Evolutionary conservation across 257 asterid genomes (phyloP), one percentile per base, ranked within the genome.

Genomic region (Plantago elongata): DNA sequence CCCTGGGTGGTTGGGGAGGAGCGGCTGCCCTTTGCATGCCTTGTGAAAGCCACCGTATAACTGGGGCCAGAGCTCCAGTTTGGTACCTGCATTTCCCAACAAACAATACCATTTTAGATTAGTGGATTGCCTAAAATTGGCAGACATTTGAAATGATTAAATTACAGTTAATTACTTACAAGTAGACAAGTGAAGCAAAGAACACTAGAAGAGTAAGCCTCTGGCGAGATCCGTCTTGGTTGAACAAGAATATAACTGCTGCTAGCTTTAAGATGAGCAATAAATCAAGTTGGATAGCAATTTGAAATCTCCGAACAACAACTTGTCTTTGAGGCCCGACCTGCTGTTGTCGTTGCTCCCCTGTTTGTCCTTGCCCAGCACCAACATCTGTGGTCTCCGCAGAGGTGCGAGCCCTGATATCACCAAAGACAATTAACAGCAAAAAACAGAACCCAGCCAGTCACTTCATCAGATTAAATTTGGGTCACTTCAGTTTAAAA

Each of bases 21-120:
- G 88, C 88, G 80, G 91, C 96, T 10, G 89, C 93, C 76, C 95
- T 77, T 62, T 77, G 89, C 98, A 91, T 91, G 64, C 98, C 96
- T 78, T 86, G 98, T 57, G 98, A 84, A 72, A 91, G 96, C 98
- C 96, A 91, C 69, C 89, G 77, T 65, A 88, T 63, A 17, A 91
- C 83, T 34, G 98, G 98, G 46, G 96, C 87, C 60, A 91, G 94
- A 66, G 95, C 98, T 79, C 96, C 98, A 49, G 98, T 91, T 78
- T 91, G 98, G 75, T 91, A 88, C 57, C 96, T 90, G 79, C 61
- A 76, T 66, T 46, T 63, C 16, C 69, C 68, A 77, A 72, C 18
- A 64, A 43, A 34, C 40, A 40, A 55, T 11, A 61, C 55, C 48
- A 52, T 37, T 29, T 16, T 8, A 62, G 15, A 44, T 12, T 61